A percentile compares a stretch with the other conserved stretches of the same genome.
phyloP scores from a whole-genome alignment of 768 basidiomycete species.

The Cystobasidium onofrii region DNA sequence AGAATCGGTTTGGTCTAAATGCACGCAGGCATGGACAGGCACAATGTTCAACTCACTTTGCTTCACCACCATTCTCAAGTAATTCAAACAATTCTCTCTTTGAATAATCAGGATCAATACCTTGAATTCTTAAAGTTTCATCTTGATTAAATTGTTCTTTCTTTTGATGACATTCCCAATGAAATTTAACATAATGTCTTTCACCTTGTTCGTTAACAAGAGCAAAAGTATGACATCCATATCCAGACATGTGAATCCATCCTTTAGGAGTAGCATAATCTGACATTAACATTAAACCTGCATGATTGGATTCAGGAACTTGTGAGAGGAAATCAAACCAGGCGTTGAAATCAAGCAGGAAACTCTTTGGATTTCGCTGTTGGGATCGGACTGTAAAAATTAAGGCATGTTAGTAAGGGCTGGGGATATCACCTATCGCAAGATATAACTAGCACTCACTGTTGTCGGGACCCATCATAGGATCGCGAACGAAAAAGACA shows the following conservation, averaged over 20 bases:
- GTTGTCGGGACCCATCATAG: slow-evolving; percentile 52
- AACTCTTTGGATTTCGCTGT: slow-evolving; percentile 44
- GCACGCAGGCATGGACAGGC: neutral
- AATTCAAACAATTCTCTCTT: slow-evolving; percentile 44
- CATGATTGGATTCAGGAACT: slow-evolving; percentile 40
- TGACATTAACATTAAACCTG: slow-evolving; percentile 43
- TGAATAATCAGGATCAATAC: slow-evolving; percentile 44
- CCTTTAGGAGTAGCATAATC: slow-evolving; percentile 44
- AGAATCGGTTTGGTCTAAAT: no score
- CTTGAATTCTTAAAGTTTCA: slow-evolving; percentile 39
- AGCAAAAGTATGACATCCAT: slow-evolving; percentile 67
- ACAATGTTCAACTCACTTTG: neutral
- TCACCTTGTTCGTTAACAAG: slow-evolving; percentile 54
- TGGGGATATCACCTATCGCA: no score
- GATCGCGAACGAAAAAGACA: slow-evolving; percentile 74
- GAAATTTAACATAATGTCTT: slow-evolving; percentile 42
- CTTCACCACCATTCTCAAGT: slow-evolving; percentile 41
- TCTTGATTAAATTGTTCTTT: slow-evolving; percentile 41
- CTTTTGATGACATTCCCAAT: slow-evolving; percentile 40
- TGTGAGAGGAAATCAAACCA: slow-evolving; percentile 45
- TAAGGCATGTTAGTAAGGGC: neutral
- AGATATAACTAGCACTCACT: neutral
- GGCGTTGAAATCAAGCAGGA: slow-evolving; percentile 44
- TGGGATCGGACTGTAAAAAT: slow-evolving; percentile 39
- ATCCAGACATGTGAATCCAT: slow-evolving; percentile 23